Conservation (phyloP, 179 eudicot genomes). For the Vitellaria paradoxa region DNA sequence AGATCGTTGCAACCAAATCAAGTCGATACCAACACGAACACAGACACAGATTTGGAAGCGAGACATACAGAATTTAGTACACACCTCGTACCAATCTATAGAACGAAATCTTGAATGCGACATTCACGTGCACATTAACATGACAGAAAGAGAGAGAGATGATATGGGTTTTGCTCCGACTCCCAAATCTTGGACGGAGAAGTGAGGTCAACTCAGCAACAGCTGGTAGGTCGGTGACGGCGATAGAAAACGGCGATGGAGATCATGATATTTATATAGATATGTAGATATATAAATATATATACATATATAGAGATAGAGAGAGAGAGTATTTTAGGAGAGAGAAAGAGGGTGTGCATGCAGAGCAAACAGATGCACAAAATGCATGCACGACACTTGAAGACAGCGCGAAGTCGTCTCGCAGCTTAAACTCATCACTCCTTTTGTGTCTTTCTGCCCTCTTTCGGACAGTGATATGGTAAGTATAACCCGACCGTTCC, state of each 20-base stretch:
- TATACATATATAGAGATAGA: conserved; percentile 6
- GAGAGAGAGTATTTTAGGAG: neutral
- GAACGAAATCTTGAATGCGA: conserved; percentile 3
- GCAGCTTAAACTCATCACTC: neutral
- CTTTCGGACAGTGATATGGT: conserved; percentile 23
- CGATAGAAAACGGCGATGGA: neutral
- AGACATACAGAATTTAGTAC: neutral
- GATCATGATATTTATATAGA: conserved; percentile 1
- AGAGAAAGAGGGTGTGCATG: conserved; percentile 36
- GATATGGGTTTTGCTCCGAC: neutral
- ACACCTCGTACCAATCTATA: conserved; percentile 10
- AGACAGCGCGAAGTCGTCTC: conserved; percentile 25
- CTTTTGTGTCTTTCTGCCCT: neutral
- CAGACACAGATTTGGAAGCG: neutral
- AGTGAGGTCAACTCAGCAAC: neutral
- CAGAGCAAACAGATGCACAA: conserved; percentile 30
- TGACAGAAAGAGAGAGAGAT: neutral
- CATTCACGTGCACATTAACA: conserved; percentile 12
- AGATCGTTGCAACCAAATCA: neutral
- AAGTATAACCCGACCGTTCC: conserved; percentile 13
- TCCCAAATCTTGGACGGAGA: neutral
- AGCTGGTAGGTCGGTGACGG: neutral
- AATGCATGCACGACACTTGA: conserved; percentile 63
- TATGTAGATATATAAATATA: neutral
- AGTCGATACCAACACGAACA: neutral